phyloP scores from a whole-genome alignment of 495 filamentous ascomycete species.

The Aspergillus incahuasiensis region DNA sequence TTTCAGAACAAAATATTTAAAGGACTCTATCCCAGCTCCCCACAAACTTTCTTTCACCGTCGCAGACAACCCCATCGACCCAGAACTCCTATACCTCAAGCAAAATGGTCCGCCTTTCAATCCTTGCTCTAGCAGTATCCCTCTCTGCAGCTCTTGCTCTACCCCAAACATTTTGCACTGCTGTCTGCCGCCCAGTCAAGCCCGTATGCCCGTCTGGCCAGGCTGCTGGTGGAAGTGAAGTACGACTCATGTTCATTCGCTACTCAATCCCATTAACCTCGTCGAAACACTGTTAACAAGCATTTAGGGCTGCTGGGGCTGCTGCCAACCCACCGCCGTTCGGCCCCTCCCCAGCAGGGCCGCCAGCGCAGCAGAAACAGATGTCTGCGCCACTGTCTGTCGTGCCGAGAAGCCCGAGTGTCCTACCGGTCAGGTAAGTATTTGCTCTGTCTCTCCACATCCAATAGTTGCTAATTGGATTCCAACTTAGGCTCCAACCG shows the following conservation, averaged over 20 bases:
- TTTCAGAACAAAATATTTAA: no score
- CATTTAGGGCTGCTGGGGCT: constrained; percentile 1
- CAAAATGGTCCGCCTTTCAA: constrained; percentile 5
- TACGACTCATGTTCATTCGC: not conserved
- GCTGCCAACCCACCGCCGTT: no score
- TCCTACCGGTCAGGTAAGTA: constrained; percentile 5
- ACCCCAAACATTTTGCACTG: not conserved
- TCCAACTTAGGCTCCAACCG: not conserved
- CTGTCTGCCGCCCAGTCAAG: constrained; percentile 2
- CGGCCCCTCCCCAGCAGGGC: no score
- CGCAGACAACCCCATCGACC: no score
- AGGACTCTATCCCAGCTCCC: no score
- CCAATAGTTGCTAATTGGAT: not conserved
- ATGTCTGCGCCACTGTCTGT: not conserved
- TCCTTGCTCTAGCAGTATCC: not conserved
- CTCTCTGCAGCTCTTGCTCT: not conserved
- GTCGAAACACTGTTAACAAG: no score
- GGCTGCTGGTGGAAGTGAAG: constrained; percentile 5
- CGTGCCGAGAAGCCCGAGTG: constrained; percentile 3
- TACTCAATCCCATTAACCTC: no score
- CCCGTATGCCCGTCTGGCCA: constrained; percentile 8
- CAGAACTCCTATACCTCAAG: not conserved
- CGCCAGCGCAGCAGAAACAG: no score
- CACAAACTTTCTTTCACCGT: no score
- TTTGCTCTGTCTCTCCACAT: not conserved